Base-by-base conservation (phyloP, 495 filamentous ascomycete genomes). In the Clavariopsis aquatica region DNA sequence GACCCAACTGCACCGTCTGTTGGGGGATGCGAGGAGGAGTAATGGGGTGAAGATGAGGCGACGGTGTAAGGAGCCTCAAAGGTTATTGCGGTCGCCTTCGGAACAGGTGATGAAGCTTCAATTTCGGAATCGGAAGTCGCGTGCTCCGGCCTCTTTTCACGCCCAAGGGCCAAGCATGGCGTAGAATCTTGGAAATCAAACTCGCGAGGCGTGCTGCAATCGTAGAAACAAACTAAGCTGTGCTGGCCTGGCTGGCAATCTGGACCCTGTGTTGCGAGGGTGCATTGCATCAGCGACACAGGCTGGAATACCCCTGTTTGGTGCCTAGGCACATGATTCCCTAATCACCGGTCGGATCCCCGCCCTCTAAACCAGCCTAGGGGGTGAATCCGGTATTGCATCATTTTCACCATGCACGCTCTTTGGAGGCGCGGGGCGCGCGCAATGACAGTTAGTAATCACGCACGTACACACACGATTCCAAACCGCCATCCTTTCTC, bases 361-460 rank as follows among this genome's bases (percentile, higher is more conserved):
- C 49, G 55, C 38, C 6, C 27, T 19, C 55, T 29, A 49, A 58
- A 58, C 20, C 55, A 13, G 17, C 12, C 55, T 58, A 58, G 41
- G 29, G 51, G 28, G 28, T 49, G 59, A 53, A 62, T 62, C 59
- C 22, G 55, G 8, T 10, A 63, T 63, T 63, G 60, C 60, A 63
- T 63, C 60, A 63, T 63, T 19, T 12, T 4, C 2, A 28, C 45
- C 24, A 45, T 28, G 26, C 31, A 23, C 49, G 2, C 45, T 12
- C 31, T 55, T 29, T 38, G 23, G n/a, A n/a, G n/a, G 41, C 24
- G 51, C 55, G 20, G 27, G 52, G 27, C 31, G 55, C 31, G 55
- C 55, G 60, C 60, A 47, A 13, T 56, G 10, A 36, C 22, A 45
- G 28, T 63, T 47, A 56, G 52, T 57, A 63, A 63, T 56, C 52